A percentile compares a stretch with the other conserved stretches of the same genome.
phyloP scores from a whole-genome alignment of 306 rosid genomes.

The Hippophae rhamnoides region DNA sequence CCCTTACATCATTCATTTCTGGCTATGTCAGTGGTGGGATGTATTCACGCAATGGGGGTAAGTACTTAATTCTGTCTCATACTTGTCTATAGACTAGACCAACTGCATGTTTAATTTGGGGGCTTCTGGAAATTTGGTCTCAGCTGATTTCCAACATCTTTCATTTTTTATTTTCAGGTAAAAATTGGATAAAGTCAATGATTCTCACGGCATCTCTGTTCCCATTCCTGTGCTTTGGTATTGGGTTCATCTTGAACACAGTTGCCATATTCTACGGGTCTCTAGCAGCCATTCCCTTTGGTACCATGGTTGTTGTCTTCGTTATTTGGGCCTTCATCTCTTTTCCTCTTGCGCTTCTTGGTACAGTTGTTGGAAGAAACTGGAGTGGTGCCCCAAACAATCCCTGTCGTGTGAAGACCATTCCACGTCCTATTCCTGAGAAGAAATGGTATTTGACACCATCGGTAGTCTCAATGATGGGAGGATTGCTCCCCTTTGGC shows the following conservation, averaged over 20 bases:
- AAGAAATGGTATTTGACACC: constrained; percentile 99
- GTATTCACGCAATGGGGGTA: constrained; percentile 98
- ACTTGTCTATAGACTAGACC: background rate
- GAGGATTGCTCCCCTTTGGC: constrained; percentile 98
- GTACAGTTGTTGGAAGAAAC: constrained; percentile 98
- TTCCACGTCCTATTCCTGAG: constrained; percentile 99
- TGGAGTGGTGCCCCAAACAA: constrained; percentile 99
- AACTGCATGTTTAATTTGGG: constrained; percentile 9
- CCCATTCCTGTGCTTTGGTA: constrained; percentile 95
- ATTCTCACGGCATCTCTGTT: constrained; percentile 94
- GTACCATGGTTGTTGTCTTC: constrained; percentile 95
- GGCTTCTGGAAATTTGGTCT: constrained; percentile 6
- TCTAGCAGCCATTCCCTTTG: constrained; percentile 97
- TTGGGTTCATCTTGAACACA: constrained; percentile 87
- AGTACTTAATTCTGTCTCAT: constrained; percentile 5
- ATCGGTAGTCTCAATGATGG: constrained; percentile 93
- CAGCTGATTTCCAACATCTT: background rate
- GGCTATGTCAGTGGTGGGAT: constrained; percentile 99
- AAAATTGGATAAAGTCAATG: constrained; percentile 96
- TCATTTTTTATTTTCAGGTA: constrained; percentile 38
- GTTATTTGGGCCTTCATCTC: constrained; percentile 98
- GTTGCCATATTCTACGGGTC: constrained; percentile 96
- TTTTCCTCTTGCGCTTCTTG: constrained; percentile 97
- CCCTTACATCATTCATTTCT: constrained; percentile 95
- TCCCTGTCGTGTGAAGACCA: constrained; percentile 99